Conservation (phyloP, 1,139 yeast genomes). For the Zhuliangozyma blackwelliae region DNA sequence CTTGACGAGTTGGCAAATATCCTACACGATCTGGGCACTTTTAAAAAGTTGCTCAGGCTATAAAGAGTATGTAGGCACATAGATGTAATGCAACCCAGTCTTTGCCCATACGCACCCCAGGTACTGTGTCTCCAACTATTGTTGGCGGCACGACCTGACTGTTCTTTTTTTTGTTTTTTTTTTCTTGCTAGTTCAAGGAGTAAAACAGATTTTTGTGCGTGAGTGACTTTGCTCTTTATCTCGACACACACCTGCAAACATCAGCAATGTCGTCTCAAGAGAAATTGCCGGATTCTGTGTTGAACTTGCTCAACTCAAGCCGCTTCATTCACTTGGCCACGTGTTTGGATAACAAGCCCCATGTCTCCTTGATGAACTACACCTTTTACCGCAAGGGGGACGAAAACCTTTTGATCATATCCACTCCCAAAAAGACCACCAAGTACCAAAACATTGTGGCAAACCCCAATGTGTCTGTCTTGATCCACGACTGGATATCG, state of each 20-base stretch:
- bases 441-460: slow-evolving; percentile 61
- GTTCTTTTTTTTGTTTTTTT: neutral
- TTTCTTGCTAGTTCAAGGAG: neutral
- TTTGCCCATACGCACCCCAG: too few relatives aligned
- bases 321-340: slow-evolving; percentile 82
- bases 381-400: slow-evolving; percentile 49
- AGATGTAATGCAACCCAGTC: too few relatives aligned
- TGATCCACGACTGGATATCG: slow-evolving; percentile 85
- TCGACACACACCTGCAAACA: too few relatives aligned
- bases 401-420: slow-evolving; percentile 53
- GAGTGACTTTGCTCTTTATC: too few relatives aligned
- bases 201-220: too few relatives aligned
- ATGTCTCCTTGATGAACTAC: slow-evolving; percentile 86
- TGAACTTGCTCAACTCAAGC: slow-evolving; percentile 50
- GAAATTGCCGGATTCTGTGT: slow-evolving; percentile 54
- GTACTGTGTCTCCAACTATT: too few relatives aligned
- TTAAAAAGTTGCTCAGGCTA: slow-evolving; percentile 19
- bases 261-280: slow-evolving; percentile 9
- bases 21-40: slow-evolving; percentile 26
- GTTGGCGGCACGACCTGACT: neutral
- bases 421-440: slow-evolving; percentile 65
- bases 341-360: slow-evolving; percentile 62
- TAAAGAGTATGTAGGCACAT: neutral
- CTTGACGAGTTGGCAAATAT: slow-evolving; percentile 38
- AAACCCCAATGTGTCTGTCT: slow-evolving; percentile 72